These are phyloP conservation scores for Xerocomellus amylosporus DNA, from an alignment of 768 basidiomycete genomes.

Conservation along the genomic window DNA sequence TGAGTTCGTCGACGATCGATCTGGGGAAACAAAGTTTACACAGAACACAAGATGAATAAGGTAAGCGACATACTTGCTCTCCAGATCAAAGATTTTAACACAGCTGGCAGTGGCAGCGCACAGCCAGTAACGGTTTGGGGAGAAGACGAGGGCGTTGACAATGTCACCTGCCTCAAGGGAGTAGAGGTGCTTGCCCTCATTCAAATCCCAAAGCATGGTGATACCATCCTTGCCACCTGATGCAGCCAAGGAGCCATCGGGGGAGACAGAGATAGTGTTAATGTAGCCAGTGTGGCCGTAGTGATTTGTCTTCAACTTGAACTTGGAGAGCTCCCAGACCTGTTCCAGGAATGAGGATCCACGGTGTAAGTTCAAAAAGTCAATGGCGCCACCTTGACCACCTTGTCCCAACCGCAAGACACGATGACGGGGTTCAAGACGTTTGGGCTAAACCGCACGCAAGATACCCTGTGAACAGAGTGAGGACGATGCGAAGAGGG, in stretches of 20 bases:
- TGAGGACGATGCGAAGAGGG: neutral
- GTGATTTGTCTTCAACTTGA: constrained; percentile 99
- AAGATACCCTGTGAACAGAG: constrained; percentile 75
- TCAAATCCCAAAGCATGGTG: constrained; percentile 99
- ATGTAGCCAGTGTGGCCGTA: constrained; percentile 99
- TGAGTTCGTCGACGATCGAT: constrained; percentile 98
- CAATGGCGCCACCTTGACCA: constrained; percentile 81
- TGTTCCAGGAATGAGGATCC: constrained; percentile 41
- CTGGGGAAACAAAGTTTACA: constrained; percentile 36
- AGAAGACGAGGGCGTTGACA: constrained; percentile 99
- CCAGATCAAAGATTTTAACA: constrained; percentile 99
- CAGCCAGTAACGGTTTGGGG: constrained; percentile 99
- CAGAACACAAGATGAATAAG: neutral
- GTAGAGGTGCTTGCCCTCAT: constrained; percentile 99
- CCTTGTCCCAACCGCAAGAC: constrained; percentile 99
- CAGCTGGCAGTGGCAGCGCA: constrained; percentile 97
- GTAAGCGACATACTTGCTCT: constrained; percentile 81
- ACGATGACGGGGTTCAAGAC: constrained; percentile 97
- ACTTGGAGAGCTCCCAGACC: constrained; percentile 99
- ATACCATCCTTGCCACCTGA: constrained; percentile 99
- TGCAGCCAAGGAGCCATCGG: constrained; percentile 97
- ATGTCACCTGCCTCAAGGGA: constrained; percentile 97
- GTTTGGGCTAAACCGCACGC: constrained; percentile 99
- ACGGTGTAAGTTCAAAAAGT: neutral
- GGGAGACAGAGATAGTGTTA: constrained; percentile 97